Conservation (phyloP, 352 stramenopile species). For the Albugo candida region DNA sequence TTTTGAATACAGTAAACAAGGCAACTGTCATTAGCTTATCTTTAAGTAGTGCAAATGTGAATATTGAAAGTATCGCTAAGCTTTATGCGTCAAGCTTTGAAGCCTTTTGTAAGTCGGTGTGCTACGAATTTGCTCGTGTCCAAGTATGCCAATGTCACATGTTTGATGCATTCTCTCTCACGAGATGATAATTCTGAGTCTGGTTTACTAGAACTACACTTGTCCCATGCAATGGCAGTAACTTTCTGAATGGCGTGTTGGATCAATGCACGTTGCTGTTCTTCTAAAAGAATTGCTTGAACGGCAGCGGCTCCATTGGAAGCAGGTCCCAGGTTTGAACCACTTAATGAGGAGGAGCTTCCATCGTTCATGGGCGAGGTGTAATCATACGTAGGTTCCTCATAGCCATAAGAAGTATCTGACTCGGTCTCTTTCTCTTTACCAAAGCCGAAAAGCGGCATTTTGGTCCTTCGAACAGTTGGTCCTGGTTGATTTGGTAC, state of each 20-base stretch:
- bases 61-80: too few species aligned
- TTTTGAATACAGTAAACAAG: too few species aligned
- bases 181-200: slow-evolving; percentile 64
- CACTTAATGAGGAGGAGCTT: slow-evolving; percentile 10
- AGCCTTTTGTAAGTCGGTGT: slow-evolving; percentile 51
- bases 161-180: slow-evolving; percentile 75
- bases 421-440: slow-evolving; percentile 45
- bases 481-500: too few species aligned
- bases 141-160: slow-evolving; percentile 71
- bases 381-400: slow-evolving; percentile 66
- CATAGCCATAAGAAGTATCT: slow-evolving; percentile 24
- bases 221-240: slow-evolving; percentile 77
- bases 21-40: too few species aligned
- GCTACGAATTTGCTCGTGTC: slow-evolving; percentile 76
- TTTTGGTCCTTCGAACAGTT: neutral
- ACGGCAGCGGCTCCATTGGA: slow-evolving; percentile 29
- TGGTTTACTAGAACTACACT: slow-evolving; percentile 69
- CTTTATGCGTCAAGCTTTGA: too few species aligned
- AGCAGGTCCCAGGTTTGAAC: slow-evolving; percentile 9
- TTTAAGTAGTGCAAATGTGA: too few species aligned
- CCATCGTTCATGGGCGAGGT: slow-evolving; percentile 22
- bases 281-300: slow-evolving; percentile 68
- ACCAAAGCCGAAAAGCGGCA: slow-evolving; percentile 66
- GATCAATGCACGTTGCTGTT: slow-evolving; percentile 75
- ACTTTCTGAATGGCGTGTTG: slow-evolving; percentile 81